Base-by-base conservation (phyloP, 2,329 filamentous ascomycete species). In the Venturia aucupariae region DNA sequence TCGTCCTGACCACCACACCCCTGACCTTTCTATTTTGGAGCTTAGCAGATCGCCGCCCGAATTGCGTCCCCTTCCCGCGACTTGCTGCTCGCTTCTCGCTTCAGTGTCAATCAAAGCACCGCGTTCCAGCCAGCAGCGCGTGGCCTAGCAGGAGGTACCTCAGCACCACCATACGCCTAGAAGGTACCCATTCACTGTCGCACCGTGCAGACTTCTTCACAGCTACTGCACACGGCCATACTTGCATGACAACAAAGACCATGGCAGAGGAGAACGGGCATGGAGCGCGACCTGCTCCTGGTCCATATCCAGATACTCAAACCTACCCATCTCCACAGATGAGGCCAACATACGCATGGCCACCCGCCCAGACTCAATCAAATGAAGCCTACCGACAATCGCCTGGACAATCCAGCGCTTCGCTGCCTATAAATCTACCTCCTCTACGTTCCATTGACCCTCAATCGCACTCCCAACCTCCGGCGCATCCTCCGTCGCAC, bases 401-500 rank as follows among this genome's bases (percentile, higher is more conserved):
- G 70, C 80, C 71, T 65, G 78, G 74, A 71, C 76, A 71, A 72
- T 74, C 75, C 68, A 77, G 72, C 68, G 75, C 77, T 71, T 72
- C 77, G 70, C 70, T 77, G 68, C 77, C 80, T 8, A 70, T 81
- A 65, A 79, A 78, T 66, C 75, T 82, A 55, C 81, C 80, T 60
- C 79, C 79, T 57, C 81, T 83, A 73, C 79, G 80, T 69, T 72
- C 79, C 68, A 74, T 79, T 66, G 78, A 82, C 66, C 73, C 72
- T 70, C 76, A 77, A 75, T 42, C 69, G 72, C 70, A 74, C 67
- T 69, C 68, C 24, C 69, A 70, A 64, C 70, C 69, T 65, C 65
- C 55, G 64, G 66, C 65, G 30, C 67, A 65, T 55, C 66, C 63
- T 44, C 64, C 62, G 13, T 71, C 68, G 59, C 69, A 70, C 11